These are phyloP conservation scores for Malassezia globosa DNA, from an alignment of 1,284 basidiomycete genomes.

Conservation along the genomic window DNA sequence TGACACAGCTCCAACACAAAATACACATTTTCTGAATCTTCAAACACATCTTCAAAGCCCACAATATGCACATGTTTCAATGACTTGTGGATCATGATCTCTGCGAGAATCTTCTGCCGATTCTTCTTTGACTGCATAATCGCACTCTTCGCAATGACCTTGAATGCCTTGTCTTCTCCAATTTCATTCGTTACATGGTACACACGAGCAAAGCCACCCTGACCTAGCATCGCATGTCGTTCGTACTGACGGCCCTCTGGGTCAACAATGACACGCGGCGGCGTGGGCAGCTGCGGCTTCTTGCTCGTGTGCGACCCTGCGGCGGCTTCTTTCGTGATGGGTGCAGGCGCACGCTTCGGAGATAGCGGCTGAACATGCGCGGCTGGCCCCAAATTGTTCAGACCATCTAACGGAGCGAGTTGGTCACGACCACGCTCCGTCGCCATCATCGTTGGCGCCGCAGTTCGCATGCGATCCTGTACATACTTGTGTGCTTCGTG, in stretches of 20 bases:
- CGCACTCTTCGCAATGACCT: conserved; percentile 49
- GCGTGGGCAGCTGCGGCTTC: conserved; percentile 36
- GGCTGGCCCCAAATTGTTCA: conserved; percentile 6
- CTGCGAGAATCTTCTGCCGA: conserved; percentile 70
- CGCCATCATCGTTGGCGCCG: too few relatives aligned
- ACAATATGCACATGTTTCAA: conserved; percentile 88
- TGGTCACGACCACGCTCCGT: conserved; percentile 10
- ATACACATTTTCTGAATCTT: conserved; percentile 89
- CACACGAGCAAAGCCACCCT: conserved; percentile 48
- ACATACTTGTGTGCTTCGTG: conserved; percentile 8
- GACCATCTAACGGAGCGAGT: conserved; percentile 9
- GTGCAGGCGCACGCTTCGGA: conserved; percentile 9
- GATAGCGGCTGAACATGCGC: too few relatives aligned
- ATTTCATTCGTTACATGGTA: conserved; percentile 40
- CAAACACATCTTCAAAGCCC: conserved; percentile 82
- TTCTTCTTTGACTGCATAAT: conserved; percentile 48
- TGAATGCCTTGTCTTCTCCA: conserved; percentile 48
- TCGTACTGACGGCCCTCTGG: conserved; percentile 26
- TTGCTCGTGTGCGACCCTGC: conserved; percentile 18
- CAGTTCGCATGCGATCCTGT: conserved; percentile 4
- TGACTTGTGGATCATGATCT: conserved; percentile 93
- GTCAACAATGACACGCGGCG: conserved; percentile 38
- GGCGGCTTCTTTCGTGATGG: conserved; percentile 12
- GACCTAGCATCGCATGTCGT: conserved; percentile 33
- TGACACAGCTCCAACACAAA: conserved; percentile 89